Percentiles rank a stretch among this genome's conserved stretches.
These are phyloP conservation scores for Piloderma croceum DNA, from an alignment of 768 basidiomycete species.

Conservation along the genomic window DNA sequence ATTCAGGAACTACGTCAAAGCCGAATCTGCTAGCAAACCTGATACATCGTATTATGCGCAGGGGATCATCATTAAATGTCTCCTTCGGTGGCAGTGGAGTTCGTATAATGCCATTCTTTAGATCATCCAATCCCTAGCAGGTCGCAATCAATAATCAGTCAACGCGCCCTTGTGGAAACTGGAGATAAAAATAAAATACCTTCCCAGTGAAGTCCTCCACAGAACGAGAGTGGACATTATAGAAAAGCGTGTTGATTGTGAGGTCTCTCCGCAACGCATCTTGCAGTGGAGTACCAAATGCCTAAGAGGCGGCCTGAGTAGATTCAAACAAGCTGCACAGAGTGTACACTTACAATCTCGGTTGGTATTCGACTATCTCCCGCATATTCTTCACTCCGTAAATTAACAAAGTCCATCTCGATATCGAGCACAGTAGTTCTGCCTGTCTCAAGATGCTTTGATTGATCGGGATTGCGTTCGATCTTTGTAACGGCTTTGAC, in stretches of 20 bases:
- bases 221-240: slow-evolving; percentile 79
- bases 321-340: neutral
- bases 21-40: slow-evolving; percentile 90
- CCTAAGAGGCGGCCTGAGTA: slow-evolving; percentile 36
- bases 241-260: slow-evolving; percentile 95
- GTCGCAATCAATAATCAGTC: too few relatives aligned
- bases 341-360: slow-evolving; percentile 55
- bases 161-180: too few relatives aligned
- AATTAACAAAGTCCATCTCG: slow-evolving; percentile 90
- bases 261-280: slow-evolving; percentile 89
- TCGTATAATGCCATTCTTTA: slow-evolving; percentile 70
- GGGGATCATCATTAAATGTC: slow-evolving; percentile 92
- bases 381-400: slow-evolving; percentile 89
- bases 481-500: slow-evolving; percentile 72
- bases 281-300: slow-evolving; percentile 86
- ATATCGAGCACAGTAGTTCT: slow-evolving; percentile 73
- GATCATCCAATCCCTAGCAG: slow-evolving; percentile 86
- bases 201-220: slow-evolving; percentile 87
- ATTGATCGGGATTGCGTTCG: slow-evolving; percentile 92
- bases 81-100: slow-evolving; percentile 83
- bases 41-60: slow-evolving; percentile 86
- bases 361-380: slow-evolving; percentile 85
- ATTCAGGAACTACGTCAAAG: slow-evolving; percentile 66
- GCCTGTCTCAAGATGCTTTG: slow-evolving; percentile 96
- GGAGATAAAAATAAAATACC: slow-evolving; percentile 33